These are phyloP conservation scores for Acmispon strigosus DNA, from an alignment of 306 rosid species.

Conservation along the genomic window DNA sequence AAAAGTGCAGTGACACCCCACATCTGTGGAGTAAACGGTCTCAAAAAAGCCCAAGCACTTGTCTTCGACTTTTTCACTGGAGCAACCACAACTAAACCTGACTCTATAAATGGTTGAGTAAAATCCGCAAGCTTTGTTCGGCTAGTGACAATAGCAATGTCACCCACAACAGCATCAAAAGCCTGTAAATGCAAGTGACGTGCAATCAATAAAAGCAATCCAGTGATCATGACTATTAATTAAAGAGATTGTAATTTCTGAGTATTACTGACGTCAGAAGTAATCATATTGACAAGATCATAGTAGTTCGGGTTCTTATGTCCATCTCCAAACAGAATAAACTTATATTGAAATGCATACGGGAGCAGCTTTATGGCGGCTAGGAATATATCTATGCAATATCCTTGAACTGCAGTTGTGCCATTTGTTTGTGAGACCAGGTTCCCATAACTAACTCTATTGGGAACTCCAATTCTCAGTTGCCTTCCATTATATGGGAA, in stretches of 20 bases:
- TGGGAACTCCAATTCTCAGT: conserved; percentile 65
- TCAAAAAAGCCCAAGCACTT: conserved; percentile 63
- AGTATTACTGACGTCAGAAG: conserved; percentile 46
- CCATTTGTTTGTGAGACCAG: conserved; percentile 43
- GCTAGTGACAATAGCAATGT: conserved; percentile 64
- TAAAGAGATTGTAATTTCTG: background rate
- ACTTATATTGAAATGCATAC: conserved; percentile 50
- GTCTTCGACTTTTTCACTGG: conserved; percentile 42
- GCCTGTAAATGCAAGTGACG: conserved; percentile 24
- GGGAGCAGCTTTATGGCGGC: conserved; percentile 64
- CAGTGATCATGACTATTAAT: background rate
- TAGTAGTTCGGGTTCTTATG: conserved; percentile 40
- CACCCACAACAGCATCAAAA: conserved; percentile 75
- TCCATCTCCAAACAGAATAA: conserved; percentile 59
- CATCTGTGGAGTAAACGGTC: conserved; percentile 58
- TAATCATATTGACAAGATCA: conserved; percentile 53
- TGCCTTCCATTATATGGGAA: conserved; percentile 67
- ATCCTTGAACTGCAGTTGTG: conserved; percentile 45
- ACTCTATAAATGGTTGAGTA: conserved; percentile 76
- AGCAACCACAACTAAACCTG: conserved; percentile 73
- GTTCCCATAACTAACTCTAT: conserved; percentile 47
- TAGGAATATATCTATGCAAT: conserved; percentile 65
- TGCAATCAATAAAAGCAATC: background rate
- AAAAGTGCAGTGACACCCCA: conserved; percentile 58
- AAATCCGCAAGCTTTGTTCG: conserved; percentile 73